Evolutionary conservation across 305 asterid genomes (phyloP).

Genomic region (Plantago coronopus): DNA sequence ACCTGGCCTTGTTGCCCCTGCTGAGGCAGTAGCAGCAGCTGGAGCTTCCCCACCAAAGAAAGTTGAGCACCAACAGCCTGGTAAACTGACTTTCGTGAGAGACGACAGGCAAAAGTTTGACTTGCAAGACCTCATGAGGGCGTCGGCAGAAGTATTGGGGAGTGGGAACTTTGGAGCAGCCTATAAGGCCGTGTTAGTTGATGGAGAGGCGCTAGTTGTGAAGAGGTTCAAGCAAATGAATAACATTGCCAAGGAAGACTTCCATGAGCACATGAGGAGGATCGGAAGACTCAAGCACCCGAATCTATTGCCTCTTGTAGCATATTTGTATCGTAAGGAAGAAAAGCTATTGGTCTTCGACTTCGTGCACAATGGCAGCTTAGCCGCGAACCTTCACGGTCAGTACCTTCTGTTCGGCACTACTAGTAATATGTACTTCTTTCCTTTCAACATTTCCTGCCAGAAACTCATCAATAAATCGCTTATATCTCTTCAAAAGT

Average conservation of each 20-base stretch:
- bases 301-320: conserved; percentile 66
- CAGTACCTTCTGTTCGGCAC: not conserved
- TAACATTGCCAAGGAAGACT: conserved; percentile 62
- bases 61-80: conserved; percentile 30
- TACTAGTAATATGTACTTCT: too few relatives aligned
- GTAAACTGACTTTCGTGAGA: conserved; percentile 61
- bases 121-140: conserved; percentile 74
- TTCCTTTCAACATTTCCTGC: too few relatives aligned
- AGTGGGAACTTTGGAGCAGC: conserved; percentile 93
- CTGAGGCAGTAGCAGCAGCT: not conserved
- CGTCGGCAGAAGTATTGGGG: conserved; percentile 85
- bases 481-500: too few relatives aligned
- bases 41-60: conserved; percentile 15
- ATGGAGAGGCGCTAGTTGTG: conserved; percentile 71
- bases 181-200: conserved; percentile 78
- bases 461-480: too few relatives aligned
- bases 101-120: conserved; percentile 64
- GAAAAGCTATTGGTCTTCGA: conserved; percentile 81
- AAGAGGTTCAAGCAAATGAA: conserved; percentile 84
- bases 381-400: conserved; percentile 70
- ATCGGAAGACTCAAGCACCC: conserved; percentile 68
- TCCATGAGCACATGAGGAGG: conserved; percentile 87
- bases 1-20: not conserved
- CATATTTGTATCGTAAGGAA: conserved; percentile 73
- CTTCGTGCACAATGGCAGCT: conserved; percentile 53